Evolutionary conservation across 106 monocot genomes (phyloP), one percentile per base, ranked within the genome.

Genomic region (Dendrobium catenatum): DNA sequence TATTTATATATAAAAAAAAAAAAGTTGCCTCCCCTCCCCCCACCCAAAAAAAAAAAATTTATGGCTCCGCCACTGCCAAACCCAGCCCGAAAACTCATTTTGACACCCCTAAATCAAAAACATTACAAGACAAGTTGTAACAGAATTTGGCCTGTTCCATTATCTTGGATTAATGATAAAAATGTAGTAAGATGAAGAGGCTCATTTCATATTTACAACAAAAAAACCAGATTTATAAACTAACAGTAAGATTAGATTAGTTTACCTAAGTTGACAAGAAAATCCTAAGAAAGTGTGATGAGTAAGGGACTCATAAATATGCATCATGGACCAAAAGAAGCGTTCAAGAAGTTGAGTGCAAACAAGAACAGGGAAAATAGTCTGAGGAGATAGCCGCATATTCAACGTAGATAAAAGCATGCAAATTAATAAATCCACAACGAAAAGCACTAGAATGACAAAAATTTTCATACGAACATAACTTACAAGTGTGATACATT

Each of bases 401-500:
- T 27, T 68, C 58, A 58, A 19, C 18, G 58, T 17, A 56, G 67
- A 68, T 68, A 24, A 19, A 68, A 31, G 67, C 67, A 68, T 68
- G 27, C 15, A 70, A 29, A 33, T 70, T 31, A 70, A 70, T 33
- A 24, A 70, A 15, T 70, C 33, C 70, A 70, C 70, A 70, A 70
- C 3, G 70, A 70, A 15, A 40, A 24, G 70, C 33, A 70, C 31
- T 4, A n/a, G 61, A 61, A 61, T 61, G 22, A 22, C 22, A 22
- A 61, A 20, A n/a, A 24, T 61, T 24, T 61, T 22, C 61, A 61
- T 61, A 5, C n/a, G 61, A n/a, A 22, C 61, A 61, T 33, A 33
- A 85, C 98, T 80, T 91, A 99, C 98, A 95, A 55, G 86, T 99
- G 95, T 26, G 91, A 95, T 61, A 93, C 74, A 66, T 66, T 86